Base-by-base conservation (phyloP, 116 monocot species). In the Papilionanthe hybrid region DNA sequence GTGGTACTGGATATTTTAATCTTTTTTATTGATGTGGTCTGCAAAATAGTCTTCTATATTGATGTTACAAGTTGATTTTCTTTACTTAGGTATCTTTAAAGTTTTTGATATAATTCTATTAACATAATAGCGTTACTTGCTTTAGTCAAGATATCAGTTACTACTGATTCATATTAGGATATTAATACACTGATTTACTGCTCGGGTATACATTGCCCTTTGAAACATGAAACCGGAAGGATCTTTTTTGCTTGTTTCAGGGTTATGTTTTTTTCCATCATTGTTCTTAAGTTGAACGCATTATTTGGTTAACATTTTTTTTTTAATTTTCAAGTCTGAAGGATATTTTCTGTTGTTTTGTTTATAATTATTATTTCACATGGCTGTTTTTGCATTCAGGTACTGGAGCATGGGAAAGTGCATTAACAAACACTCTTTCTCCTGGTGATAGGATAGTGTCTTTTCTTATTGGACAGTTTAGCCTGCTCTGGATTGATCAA, bases 361-460 rank as follows among this genome's bases (percentile, higher is more conserved):
- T 53, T 15, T 17, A 73, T 44, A n/a, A 23, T 73, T 42, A 22
- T n/a, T 43, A 73, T 37, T n/a, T 73, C 9, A 45, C 73, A 44
- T 42, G 43, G 9, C 32, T n/a, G 42, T 78, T 42, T 78, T 49
- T 82, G 75, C 73, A 63, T 81, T 37, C 65, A 95, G 95, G 95
- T 55, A 96, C 96, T 71, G 96, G 96, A 37, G 96, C 96, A 78
- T 96, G 96, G 93, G 96, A 96, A 85, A 96, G 96, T 84, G 93
- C 96, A 43, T 89, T 96, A 27, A 96, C 96, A 30, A 93, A 96
- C 83, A 96, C 96, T 7, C 78, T 96, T 32, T 96, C 96, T 58
- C 96, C 96, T 42, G 96, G 96, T 12, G 91, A 93, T 45, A 81
- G 79, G 22, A 93, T 96, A 30, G 81, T 96, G 15, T 90, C 93